A percentile compares a stretch with the other conserved stretches of the same genome.
Evolutionary conservation across 208 protist species (phyloP).

Genomic region (Acanthamoeba triangularis): DNA sequence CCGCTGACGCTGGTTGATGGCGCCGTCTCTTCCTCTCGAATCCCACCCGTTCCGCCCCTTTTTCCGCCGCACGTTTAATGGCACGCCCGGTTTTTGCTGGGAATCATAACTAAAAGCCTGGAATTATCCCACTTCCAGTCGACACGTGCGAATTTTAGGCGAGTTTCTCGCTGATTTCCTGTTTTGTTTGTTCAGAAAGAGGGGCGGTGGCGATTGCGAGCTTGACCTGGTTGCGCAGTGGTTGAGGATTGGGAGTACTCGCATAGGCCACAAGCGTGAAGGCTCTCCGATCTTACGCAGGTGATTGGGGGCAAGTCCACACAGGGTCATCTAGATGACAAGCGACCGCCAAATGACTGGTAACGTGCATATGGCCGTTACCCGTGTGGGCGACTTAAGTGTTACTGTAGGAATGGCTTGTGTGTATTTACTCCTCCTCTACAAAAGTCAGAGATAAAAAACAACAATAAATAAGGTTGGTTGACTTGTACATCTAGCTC

Average conservation of each 20-base stretch:
- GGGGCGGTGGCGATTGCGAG: neutral
- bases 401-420: neutral
- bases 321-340: too few species aligned
- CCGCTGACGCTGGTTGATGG: neutral
- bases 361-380: neutral
- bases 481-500: neutral
- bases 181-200: neutral
- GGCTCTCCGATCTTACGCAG: too few species aligned
- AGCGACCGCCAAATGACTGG: neutral
- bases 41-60: neutral
- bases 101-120: neutral
- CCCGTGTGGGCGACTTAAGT: neutral
- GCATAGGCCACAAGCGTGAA: too few species aligned
- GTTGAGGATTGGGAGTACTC: neutral
- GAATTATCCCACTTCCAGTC: neutral
- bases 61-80: neutral
- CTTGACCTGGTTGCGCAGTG: neutral
- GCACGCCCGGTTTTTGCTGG: neutral
- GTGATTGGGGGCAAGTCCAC: too few species aligned
- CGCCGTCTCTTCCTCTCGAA: conserved; percentile 14
- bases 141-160: neutral
- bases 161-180: neutral
- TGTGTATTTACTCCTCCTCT: neutral
- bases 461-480: neutral
- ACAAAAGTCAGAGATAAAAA: neutral